These are phyloP conservation scores for Pterocarpus macrocarpus DNA, from an alignment of 306 rosid species.

Conservation along the genomic window DNA sequence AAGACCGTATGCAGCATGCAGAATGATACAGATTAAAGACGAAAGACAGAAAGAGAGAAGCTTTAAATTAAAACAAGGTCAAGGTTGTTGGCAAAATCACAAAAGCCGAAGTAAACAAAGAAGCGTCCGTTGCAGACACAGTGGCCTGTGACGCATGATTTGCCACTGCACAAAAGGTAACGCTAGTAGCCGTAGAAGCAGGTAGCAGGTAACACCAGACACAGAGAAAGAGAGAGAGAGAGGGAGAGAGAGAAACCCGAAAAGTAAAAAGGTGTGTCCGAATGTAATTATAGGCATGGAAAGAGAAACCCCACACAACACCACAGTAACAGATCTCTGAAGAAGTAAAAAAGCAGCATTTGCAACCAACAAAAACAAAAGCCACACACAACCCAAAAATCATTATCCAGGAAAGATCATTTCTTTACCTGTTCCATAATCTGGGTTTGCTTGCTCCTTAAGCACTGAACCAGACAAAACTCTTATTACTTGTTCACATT, in stretches of 20 bases:
- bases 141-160: slow-evolving; percentile 68
- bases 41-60: not conserved
- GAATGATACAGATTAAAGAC: not conserved
- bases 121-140: slow-evolving; percentile 44
- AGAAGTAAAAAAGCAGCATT: slow-evolving; percentile 22
- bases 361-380: slow-evolving; percentile 15
- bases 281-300: slow-evolving; percentile 58
- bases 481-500: not conserved
- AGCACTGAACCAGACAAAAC: slow-evolving; percentile 10
- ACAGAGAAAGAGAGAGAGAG: not conserved
- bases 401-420: slow-evolving; percentile 31
- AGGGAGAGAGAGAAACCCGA: slow-evolving; percentile 8
- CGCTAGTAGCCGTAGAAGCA: slow-evolving; percentile 28
- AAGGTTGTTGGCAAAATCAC: slow-evolving; percentile 47
- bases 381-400: slow-evolving; percentile 1
- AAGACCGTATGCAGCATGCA: not conserved
- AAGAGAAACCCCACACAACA: slow-evolving; percentile 34
- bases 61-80: not conserved
- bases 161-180: slow-evolving; percentile 65
- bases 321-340: slow-evolving; percentile 53
- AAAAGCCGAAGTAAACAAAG: slow-evolving; percentile 46
- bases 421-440: slow-evolving; percentile 43
- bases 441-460: slow-evolving; percentile 44
- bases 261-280: slow-evolving; percentile 54
- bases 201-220: not conserved